phyloP scores from a whole-genome alignment of 257 asterid genomes.

The Datura wrightii region DNA sequence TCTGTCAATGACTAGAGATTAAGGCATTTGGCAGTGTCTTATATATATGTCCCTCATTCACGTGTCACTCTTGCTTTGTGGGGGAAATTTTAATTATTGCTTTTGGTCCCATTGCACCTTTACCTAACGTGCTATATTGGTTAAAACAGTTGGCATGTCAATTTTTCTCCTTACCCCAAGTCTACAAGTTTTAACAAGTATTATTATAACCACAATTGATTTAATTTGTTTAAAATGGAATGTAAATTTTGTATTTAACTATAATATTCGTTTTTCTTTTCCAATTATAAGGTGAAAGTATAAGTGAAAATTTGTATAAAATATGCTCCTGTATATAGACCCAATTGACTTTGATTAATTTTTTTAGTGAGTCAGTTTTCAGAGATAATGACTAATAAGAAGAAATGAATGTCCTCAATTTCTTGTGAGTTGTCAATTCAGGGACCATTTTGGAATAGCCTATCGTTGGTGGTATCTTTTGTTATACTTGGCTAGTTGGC shows the following conservation, averaged over 20 bases:
- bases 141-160: conserved; percentile 28
- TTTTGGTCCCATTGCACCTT: conserved; percentile 22
- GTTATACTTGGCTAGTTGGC: neutral
- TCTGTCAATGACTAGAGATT: neutral
- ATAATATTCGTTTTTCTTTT: neutral
- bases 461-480: neutral
- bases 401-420: neutral
- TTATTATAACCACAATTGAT: neutral
- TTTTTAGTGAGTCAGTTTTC: neutral
- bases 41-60: neutral
- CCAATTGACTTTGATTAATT: neutral
- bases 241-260: neutral
- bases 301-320: neutral
- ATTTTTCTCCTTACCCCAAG: neutral
- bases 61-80: neutral
- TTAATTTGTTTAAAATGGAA: neutral
- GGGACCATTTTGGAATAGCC: conserved; percentile 9
- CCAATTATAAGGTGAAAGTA: too few relatives aligned
- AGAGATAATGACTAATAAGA: neutral
- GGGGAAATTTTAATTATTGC: conserved; percentile 7
- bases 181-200: neutral
- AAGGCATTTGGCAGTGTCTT: neutral
- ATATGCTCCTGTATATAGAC: neutral
- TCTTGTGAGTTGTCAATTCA: neutral
- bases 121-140: neutral